Base-by-base conservation (phyloP, 2,329 filamentous ascomycete genomes). In the Annulohypoxylon truncatum region DNA sequence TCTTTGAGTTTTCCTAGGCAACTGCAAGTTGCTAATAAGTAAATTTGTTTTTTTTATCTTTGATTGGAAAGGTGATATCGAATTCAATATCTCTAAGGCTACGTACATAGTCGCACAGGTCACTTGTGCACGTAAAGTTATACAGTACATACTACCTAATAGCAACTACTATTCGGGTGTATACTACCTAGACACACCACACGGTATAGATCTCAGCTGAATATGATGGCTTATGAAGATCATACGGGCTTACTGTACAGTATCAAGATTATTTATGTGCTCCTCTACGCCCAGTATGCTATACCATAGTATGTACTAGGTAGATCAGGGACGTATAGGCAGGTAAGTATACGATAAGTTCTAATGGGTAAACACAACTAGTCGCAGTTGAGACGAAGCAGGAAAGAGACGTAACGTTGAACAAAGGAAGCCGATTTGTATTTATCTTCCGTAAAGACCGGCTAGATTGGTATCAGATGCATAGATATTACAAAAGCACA, bases 351-450 rank as follows among this genome's bases (percentile, higher is more conserved):
- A 5, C n/a, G 4, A 5, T 24, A 31, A 5, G 15, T 9, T 28
- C 4, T 48, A 15, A 29, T 28, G 29, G 24, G 28, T 29, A 31
- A 33, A 51, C 9, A 42, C 12, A 55, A 47, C n/a, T 47, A 56
- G n/a, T 38, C 57, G 40, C 29, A 20, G 28, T 55, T 48, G 24
- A 69, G 9, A 24, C 26, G n/a, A 47, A 48, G 56, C 22, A 53
- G 48, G 5, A 69, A 53, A 71, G 40, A 70, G 42, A 40, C 56
- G 44, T 1, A 65, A 50, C 18, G 33, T 52, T 66, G 59, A 66
- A 66, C 63, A 70, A 66, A 70, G 15, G 68, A 69, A 70, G 56
- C 48, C 24, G 59, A 52, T 58, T 53, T 63, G 22, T 65, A 50
- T 55, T 59, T 15, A 26, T 53, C 59, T 47, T 61, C 56, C 38